Evolutionary conservation across 257 asterid genomes (phyloP).

Genomic region (Nicotiana noctiflora): DNA sequence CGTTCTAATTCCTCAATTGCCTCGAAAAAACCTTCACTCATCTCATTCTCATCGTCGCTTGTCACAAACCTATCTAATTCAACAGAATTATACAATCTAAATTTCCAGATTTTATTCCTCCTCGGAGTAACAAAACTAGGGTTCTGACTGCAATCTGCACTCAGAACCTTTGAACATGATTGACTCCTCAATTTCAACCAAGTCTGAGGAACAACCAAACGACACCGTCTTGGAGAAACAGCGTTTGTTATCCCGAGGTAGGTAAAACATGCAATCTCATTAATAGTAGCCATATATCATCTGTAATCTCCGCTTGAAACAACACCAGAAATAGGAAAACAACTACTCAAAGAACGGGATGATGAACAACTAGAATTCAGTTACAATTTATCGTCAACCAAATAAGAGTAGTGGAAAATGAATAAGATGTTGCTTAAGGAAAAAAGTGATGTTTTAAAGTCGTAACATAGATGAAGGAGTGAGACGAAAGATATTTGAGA

Average conservation of each 20-base stretch:
- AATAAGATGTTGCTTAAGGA: too few species aligned
- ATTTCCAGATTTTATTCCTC: background rate
- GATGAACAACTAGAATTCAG: background rate
- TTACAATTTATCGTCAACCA: too few species aligned
- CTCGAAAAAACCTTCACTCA: conserved; percentile 85
- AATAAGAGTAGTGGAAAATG: too few species aligned
- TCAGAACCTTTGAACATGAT: background rate
- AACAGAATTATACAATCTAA: conserved; percentile 45
- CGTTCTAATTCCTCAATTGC: conserved; percentile 92
- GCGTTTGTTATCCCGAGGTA: background rate
- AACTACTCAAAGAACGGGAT: too few species aligned
- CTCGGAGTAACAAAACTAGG: background rate
- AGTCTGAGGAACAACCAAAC: background rate
- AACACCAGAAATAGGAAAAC: background rate
- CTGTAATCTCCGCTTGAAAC: background rate
- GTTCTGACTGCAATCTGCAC: background rate
- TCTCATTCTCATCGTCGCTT: conserved; percentile 58
- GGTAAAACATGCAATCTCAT: background rate
- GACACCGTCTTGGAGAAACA: background rate
- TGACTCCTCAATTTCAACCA: background rate
- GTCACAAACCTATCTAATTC: conserved; percentile 65
- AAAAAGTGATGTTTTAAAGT: too few species aligned
- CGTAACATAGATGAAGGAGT: too few species aligned
- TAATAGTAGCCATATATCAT: background rate
- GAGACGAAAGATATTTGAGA: too few species aligned